A percentile compares a stretch with the other conserved stretches of the same genome.
phyloP scores from a whole-genome alignment of 2,329 filamentous ascomycete species.

The Xylaria polymorpha region DNA sequence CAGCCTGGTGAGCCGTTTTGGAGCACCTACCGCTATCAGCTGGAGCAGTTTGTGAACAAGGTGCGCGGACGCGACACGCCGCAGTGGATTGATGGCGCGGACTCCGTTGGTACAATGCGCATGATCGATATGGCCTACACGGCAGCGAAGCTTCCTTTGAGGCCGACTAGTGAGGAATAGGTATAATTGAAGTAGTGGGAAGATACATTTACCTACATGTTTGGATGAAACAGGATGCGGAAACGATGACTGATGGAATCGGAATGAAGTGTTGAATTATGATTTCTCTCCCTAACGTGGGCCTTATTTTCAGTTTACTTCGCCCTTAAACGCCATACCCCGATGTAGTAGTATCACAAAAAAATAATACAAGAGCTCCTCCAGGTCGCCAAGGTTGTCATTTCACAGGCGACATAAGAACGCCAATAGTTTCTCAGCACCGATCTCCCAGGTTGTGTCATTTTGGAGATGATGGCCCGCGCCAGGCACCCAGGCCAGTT shows the following conservation, averaged over 20 bases:
- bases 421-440: conserved; percentile 57
- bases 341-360: not conserved
- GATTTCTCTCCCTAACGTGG: too few relatives aligned
- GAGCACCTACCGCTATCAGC: conserved; percentile 54
- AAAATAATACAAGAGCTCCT: not conserved
- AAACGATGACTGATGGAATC: not conserved
- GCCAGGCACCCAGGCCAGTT: conserved; percentile 55
- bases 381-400: not conserved
- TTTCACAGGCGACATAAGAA: conserved; percentile 52
- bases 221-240: not conserved
- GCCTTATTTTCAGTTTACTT: not conserved
- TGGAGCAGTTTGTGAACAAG: conserved; percentile 56
- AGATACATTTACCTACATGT: not conserved
- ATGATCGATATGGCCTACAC: conserved; percentile 56
- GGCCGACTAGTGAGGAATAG: conserved; percentile 42
- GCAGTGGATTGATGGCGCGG: conserved; percentile 53
- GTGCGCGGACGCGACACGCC: conserved; percentile 50
- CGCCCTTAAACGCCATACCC: not conserved
- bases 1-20: conserved; percentile 50
- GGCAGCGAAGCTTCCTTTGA: conserved; percentile 50
- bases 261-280: not conserved
- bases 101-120: conserved; percentile 54
- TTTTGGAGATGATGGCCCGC: conserved; percentile 66
- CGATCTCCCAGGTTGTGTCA: conserved; percentile 61
- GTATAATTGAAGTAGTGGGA: conserved; percentile 12